Evolutionary conservation across 306 rosid genomes (phyloP).

Genomic region (Quercus bicolor): DNA sequence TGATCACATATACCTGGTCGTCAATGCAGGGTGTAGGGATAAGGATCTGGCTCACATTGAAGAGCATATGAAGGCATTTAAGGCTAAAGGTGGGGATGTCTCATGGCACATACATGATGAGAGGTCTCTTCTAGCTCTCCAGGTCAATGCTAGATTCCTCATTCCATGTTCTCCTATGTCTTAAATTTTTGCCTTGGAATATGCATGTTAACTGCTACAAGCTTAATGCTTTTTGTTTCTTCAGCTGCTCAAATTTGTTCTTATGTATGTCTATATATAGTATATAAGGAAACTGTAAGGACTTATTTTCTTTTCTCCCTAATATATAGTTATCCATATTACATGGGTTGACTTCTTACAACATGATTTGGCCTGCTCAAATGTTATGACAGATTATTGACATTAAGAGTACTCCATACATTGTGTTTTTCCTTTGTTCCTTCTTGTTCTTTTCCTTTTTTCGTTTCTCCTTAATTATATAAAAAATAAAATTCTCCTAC

Average conservation of each 20-base stretch:
- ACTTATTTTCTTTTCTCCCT: neutral
- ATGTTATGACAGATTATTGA: neutral
- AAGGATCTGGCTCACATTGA: slow-evolving; percentile 94
- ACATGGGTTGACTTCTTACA: neutral
- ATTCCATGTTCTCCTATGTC: slow-evolving; percentile 2
- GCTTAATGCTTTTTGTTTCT: neutral
- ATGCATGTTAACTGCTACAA: slow-evolving; percentile 15
- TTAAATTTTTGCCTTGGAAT: slow-evolving; percentile 4
- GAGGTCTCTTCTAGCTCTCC: slow-evolving; percentile 89
- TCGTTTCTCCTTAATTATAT: neutral
- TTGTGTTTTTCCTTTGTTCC: neutral
- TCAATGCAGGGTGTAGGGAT: slow-evolving; percentile 93
- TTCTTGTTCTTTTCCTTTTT: neutral
- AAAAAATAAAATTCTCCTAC: neutral
- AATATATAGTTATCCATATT: neutral
- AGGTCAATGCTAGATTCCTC: slow-evolving; percentile 42
- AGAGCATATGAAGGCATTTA: slow-evolving; percentile 89
- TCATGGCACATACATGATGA: slow-evolving; percentile 97
- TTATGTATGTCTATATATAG: neutral
- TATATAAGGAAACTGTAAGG: neutral
- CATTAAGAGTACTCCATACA: neutral
- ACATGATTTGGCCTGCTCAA: too few relatives aligned
- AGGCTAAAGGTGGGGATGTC: slow-evolving; percentile 95
- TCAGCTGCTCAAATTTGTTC: neutral
- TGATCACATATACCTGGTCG: slow-evolving; percentile 83